Conservation (phyloP, 1,284 basidiomycete species). For the Singerocomus inundabilis region DNA sequence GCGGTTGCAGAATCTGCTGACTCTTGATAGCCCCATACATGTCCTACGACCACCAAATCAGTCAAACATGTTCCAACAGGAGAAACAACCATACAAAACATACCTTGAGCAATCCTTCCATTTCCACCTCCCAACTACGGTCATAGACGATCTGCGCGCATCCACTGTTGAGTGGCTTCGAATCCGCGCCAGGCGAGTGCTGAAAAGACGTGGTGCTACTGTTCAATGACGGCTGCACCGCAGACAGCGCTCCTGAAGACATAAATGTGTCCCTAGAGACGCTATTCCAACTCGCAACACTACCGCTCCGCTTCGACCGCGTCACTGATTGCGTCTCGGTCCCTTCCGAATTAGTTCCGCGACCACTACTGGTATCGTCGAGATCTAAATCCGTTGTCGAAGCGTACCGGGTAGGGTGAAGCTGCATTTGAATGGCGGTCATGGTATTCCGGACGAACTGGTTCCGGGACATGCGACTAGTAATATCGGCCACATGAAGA, state of each 20-base stretch:
- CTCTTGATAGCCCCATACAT: conserved; percentile 91
- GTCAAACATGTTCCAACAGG: conserved; percentile 7
- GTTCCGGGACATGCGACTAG: conserved; percentile 86
- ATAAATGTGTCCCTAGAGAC: conserved; percentile 56
- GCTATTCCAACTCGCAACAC: conserved; percentile 81
- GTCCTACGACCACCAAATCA: conserved; percentile 54
- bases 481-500: conserved; percentile 90
- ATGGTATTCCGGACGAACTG: conserved; percentile 96
- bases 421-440: conserved; percentile 76
- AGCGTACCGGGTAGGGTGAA: conserved; percentile 50
- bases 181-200: conserved; percentile 41
- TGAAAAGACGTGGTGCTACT: conserved; percentile 42
- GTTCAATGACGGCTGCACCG: conserved; percentile 35
- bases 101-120: conserved; percentile 85
- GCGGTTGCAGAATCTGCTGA: conserved; percentile 88
- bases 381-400: conserved; percentile 64
- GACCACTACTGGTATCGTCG: conserved; percentile 66
- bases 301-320: conserved; percentile 74
- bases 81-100: conserved; percentile 12
- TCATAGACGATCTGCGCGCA: conserved; percentile 48
- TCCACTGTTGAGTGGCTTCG: conserved; percentile 35
- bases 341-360: conserved; percentile 48
- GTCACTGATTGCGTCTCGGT: conserved; percentile 45
- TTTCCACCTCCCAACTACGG: conserved; percentile 78
- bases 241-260: conserved; percentile 38